phyloP scores from a whole-genome alignment of 1,284 basidiomycete species.

The Naganishia albida region DNA sequence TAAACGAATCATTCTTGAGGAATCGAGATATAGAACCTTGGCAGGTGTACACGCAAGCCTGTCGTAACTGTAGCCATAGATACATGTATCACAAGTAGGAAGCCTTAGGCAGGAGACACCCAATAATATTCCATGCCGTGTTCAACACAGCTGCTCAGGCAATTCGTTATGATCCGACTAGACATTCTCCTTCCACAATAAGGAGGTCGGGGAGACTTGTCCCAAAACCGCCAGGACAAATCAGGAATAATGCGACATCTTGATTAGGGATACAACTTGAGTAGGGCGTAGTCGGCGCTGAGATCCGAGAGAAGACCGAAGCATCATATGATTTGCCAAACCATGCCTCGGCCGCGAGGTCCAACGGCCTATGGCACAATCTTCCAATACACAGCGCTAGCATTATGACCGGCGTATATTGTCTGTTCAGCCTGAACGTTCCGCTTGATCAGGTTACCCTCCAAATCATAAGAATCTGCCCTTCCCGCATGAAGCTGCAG shows the following conservation, averaged over 20 bases:
- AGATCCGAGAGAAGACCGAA: too few species aligned
- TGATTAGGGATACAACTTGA: too few species aligned
- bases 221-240: too few species aligned
- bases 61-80: constrained; percentile 23
- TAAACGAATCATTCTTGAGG: neutral
- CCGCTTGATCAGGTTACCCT: constrained; percentile 67
- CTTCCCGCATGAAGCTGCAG: constrained; percentile 51
- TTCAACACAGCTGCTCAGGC: too few species aligned
- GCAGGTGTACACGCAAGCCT: neutral
- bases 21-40: neutral
- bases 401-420: constrained; percentile 60
- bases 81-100: constrained; percentile 1
- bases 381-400: constrained; percentile 70
- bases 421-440: constrained; percentile 70
- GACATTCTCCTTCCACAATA: too few species aligned
- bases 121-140: too few species aligned
- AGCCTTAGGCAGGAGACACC: neutral
- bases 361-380: neutral
- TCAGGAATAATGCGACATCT: too few species aligned
- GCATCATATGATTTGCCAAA: neutral
- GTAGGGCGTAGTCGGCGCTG: too few species aligned
- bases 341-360: neutral
- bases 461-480: constrained; percentile 64
- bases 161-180: too few species aligned
- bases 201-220: too few species aligned